Conservation (phyloP, 1,284 basidiomycete genomes). For the Inonotus hispidus region DNA sequence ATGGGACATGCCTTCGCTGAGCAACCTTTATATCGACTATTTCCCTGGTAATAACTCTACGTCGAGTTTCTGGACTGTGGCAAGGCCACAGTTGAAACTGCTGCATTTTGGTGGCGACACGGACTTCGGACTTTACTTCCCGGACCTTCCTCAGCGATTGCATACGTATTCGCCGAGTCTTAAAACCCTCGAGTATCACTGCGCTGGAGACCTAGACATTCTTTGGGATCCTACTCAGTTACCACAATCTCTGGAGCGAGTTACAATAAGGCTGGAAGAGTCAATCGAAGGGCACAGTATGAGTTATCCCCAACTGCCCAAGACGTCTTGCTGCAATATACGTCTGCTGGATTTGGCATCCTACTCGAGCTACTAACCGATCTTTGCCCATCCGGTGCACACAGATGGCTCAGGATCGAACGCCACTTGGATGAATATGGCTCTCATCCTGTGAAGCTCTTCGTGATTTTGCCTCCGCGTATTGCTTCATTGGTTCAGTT, state of each 20-base stretch:
- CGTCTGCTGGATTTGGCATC: not conserved
- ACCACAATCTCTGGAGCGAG: not conserved
- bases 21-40: slow-evolving; percentile 3
- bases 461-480: not conserved
- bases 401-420: slow-evolving; percentile 1
- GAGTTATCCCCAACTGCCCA: not conserved
- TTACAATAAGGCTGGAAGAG: not conserved
- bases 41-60: slow-evolving; percentile 3
- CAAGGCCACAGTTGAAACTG: not conserved
- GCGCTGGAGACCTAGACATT: slow-evolving; percentile 2
- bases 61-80: not conserved
- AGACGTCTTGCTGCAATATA: not conserved
- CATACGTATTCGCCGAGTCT: not conserved
- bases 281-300: not conserved
- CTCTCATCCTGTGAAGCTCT: not conserved
- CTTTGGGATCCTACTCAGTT: slow-evolving; percentile 1
- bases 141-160: slow-evolving; percentile 3
- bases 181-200: slow-evolving; percentile 1
- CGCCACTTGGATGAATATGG: slow-evolving; percentile 6
- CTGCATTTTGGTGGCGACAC: slow-evolving; percentile 9
- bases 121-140: slow-evolving; percentile 8
- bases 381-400: not conserved
- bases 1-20: slow-evolving; percentile 3
- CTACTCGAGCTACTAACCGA: not conserved
- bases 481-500: not conserved